Evolutionary conservation across 805 yeast species (phyloP).

Genomic region (Candida michaelii): DNA sequence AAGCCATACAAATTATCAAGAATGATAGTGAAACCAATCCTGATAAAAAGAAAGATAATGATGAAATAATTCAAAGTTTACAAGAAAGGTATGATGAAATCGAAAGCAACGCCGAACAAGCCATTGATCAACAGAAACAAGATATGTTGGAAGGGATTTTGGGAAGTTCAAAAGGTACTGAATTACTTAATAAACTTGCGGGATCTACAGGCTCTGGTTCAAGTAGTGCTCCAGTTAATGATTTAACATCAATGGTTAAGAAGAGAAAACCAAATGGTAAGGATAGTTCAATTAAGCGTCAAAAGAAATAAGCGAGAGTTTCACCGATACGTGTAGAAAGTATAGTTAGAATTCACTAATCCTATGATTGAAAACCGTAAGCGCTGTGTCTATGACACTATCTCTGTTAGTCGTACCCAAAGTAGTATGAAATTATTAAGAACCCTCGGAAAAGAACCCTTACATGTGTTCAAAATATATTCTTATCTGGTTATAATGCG

Average conservation of each 20-base stretch:
- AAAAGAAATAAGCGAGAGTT: constrained; percentile 4
- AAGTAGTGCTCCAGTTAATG: constrained; percentile 43
- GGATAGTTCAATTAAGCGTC: constrained; percentile 13
- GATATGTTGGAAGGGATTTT: constrained; percentile 56
- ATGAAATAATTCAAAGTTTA: constrained; percentile 54
- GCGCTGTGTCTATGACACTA: too few species aligned
- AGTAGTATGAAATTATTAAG: too few species aligned
- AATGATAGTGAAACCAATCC: constrained; percentile 38
- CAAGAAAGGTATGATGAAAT: constrained; percentile 56
- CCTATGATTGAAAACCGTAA: too few species aligned
- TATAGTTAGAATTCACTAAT: too few species aligned
- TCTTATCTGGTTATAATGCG: too few species aligned
- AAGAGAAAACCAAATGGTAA: constrained; percentile 42
- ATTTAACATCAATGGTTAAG: constrained; percentile 61
- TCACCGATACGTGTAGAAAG: too few species aligned
- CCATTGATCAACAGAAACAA: constrained; percentile 49
- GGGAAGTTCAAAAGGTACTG: constrained; percentile 36
- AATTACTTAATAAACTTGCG: constrained; percentile 11
- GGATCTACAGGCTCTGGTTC: constrained; percentile 14
- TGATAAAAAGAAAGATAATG: constrained; percentile 40
- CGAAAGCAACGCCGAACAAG: constrained; percentile 49
- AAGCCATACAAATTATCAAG: constrained; percentile 49
- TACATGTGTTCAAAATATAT: too few species aligned
- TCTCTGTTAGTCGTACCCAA: too few species aligned
- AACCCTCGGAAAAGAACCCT: too few species aligned